Base-by-base conservation (phyloP, 805 yeast species). In the Lachancea fermentati region DNA sequence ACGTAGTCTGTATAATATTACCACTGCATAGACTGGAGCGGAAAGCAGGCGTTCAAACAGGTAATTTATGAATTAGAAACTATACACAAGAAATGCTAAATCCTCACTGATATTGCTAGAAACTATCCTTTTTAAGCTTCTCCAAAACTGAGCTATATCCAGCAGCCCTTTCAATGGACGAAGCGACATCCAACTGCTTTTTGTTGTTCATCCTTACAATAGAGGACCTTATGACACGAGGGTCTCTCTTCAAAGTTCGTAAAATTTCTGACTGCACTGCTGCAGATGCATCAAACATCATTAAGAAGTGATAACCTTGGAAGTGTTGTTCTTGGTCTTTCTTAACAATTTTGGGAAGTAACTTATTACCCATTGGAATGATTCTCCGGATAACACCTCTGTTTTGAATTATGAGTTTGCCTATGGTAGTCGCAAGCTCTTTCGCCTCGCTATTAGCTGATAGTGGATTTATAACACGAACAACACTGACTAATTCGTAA, bases 371-470 rank as follows among this genome's bases (percentile, higher is more conserved):
- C 60, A 89, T 65, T 47, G 88, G 83, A 37, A 82, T 75, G 34
- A 91, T 76, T 45, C 78, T 80, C 59, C 97, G 76, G 29, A 91
- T 79, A n/a, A 91, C 91, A 37, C 98, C 98, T 72, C 96, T 86
- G 64, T 91, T 89, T 45, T 79, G 77, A 43, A 93, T 74, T 19
- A 91, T 76, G 57, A 87, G 69, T 58, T 78, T 82, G 7, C 97
- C 97, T 19, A 89, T 72, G 1, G 94, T 86, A 5, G 73, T 66
- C 16, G 75, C 72, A 29, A 60, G 56, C 58, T 79, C 83, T 49
- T 77, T 78, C 12, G 88, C 87, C 50, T 83, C 91, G 5, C 68
- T 56, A 28, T 71, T 68, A 12, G 71, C 72, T 14, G 67, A 63
- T 35, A 64, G 55, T 3, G 83, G 79, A 46, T 79, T 79, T 7